Percentiles rank a stretch among this genome's conserved stretches.
Conservation (phyloP, 371 early-diverging fungal species). For the Lichtheimia corymbifera region DNA sequence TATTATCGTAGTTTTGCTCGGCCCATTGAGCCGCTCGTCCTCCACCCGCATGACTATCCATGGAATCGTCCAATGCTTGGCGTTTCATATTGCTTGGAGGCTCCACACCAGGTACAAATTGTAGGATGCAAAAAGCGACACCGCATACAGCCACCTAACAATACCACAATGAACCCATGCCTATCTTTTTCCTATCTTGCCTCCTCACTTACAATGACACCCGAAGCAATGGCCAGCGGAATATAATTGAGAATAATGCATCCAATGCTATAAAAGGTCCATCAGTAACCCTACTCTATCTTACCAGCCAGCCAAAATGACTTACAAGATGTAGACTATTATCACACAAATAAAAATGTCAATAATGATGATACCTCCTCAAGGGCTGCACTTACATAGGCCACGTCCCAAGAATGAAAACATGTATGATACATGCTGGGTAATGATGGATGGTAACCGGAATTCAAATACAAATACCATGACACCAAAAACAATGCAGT, state of each 20-base stretch:
- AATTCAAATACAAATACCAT: conserved; percentile 43
- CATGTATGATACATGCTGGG: conserved; percentile 26
- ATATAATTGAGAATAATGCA: conserved; percentile 20
- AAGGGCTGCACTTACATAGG: conserved; percentile 16
- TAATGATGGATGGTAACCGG: conserved; percentile 28
- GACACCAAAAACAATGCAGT: conserved; percentile 42
- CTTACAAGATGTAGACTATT: conserved; percentile 38
- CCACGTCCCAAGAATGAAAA: conserved; percentile 25
- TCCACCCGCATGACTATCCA: conserved; percentile 2
- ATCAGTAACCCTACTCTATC: not conserved
- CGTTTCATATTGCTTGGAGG: conserved; percentile 24
- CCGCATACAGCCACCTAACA: conserved; percentile 23
- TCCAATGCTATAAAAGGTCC: conserved; percentile 17
- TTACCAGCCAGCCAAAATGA: not conserved
- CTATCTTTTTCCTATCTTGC: too few relatives aligned
- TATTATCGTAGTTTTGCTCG: conserved; percentile 25
- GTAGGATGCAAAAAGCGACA: conserved; percentile 20
- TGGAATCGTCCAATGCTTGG: conserved; percentile 20
- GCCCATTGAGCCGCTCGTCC: conserved; percentile 34
- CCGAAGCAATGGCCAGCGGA: conserved; percentile 21
- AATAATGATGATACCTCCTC: not conserved
- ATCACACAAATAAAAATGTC: not conserved
- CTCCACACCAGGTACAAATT: conserved; percentile 27
- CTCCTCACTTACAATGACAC: conserved; percentile 19
- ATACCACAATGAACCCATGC: not conserved